Evolutionary conservation across 345 rosid genomes (phyloP).

Genomic region (Salix exigua): DNA sequence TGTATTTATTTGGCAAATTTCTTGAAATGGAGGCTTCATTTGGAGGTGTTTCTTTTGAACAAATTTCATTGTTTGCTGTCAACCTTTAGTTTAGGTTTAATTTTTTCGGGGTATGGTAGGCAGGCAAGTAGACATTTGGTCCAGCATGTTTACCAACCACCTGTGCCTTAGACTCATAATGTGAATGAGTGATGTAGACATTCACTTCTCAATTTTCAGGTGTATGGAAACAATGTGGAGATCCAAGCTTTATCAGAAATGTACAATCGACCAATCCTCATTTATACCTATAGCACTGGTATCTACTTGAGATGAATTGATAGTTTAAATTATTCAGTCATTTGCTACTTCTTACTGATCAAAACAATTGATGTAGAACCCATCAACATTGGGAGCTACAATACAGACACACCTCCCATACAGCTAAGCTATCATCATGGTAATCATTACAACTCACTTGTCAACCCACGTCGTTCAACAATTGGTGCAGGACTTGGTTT

Average conservation of each 20-base stretch:
- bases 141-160: not conserved
- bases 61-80: not conserved
- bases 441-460: conserved; percentile 94
- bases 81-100: not conserved
- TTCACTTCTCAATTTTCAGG: conserved; percentile 42
- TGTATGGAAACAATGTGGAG: conserved; percentile 95
- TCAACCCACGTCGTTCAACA: conserved; percentile 79
- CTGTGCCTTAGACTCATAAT: not conserved
- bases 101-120: not conserved
- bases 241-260: conserved; percentile 95
- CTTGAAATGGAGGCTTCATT: not conserved
- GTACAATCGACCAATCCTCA: conserved; percentile 95
- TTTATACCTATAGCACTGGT: conserved; percentile 94
- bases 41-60: not conserved
- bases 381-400: conserved; percentile 87
- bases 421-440: conserved; percentile 91
- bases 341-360: conserved; percentile 10
- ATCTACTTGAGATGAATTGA: conserved; percentile 8
- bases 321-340: not conserved
- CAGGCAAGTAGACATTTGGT: not conserved
- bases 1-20: not conserved
- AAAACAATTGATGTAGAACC: conserved; percentile 53
- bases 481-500: conserved; percentile 98
- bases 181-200: not conserved
- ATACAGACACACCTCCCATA: conserved; percentile 84